These are phyloP conservation scores for Myxozyma sirexii DNA, from an alignment of 805 yeast species.

Conservation along the genomic window DNA sequence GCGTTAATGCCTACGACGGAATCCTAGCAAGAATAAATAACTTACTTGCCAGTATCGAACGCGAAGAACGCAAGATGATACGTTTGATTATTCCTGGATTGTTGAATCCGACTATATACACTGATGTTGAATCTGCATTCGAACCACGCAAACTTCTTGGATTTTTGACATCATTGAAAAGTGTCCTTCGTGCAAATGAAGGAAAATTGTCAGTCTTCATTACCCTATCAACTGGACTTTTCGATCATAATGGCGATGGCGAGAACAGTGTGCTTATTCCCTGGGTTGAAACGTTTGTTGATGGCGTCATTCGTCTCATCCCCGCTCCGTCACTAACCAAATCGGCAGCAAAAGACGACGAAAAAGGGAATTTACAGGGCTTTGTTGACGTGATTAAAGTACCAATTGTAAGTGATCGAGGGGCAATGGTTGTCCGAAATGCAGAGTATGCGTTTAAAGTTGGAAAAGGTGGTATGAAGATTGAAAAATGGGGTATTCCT, in stretches of 20 bases:
- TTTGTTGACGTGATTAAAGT: constrained; percentile 73
- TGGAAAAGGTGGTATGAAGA: constrained; percentile 79
- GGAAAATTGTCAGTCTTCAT: constrained; percentile 9
- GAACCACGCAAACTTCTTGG: constrained; percentile 8
- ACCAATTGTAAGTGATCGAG: constrained; percentile 72
- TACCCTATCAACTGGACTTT: constrained; percentile 22
- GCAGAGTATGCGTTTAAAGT: constrained; percentile 86
- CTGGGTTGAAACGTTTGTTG: constrained; percentile 62
- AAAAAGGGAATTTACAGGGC: constrained; percentile 57
- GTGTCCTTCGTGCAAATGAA: constrained; percentile 11
- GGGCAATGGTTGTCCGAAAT: constrained; percentile 72
- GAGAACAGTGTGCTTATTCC: constrained; percentile 47
- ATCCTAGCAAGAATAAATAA: not conserved
- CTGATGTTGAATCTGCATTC: constrained; percentile 4
- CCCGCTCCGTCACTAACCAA: constrained; percentile 19
- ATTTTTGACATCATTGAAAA: constrained; percentile 14
- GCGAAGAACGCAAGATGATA: not conserved
- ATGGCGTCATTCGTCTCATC: constrained; percentile 50
- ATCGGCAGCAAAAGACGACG: constrained; percentile 3
- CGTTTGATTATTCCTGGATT: constrained; percentile 25
- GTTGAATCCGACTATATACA: constrained; percentile 19
- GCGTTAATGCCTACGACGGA: not conserved
- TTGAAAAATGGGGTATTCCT: constrained; percentile 96
- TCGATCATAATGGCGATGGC: constrained; percentile 6
- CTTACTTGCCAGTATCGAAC: not conserved